Conservation (phyloP, 192 early-diverging fungal genomes). For the Spinellus fusiger region DNA sequence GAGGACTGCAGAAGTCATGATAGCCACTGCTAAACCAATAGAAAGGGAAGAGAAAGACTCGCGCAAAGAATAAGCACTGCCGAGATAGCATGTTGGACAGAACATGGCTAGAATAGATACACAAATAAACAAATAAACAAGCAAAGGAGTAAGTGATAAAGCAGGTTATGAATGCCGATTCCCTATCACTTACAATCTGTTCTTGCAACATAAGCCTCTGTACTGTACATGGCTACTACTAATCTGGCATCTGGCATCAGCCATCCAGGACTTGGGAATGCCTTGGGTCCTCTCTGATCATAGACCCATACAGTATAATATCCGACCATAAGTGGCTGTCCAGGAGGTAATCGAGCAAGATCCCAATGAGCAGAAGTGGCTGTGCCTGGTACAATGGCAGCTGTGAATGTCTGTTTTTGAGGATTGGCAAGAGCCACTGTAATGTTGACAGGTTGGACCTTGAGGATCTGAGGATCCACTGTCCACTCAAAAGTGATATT, state of each 20-base stretch:
- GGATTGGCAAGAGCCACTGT: slow-evolving; percentile 27
- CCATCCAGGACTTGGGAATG: slow-evolving; percentile 28
- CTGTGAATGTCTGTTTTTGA: slow-evolving; percentile 27
- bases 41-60: slow-evolving; percentile 14
- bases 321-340: slow-evolving; percentile 28
- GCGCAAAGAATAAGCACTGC: slow-evolving; percentile 1
- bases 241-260: slow-evolving; percentile 28
- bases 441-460: slow-evolving; percentile 22
- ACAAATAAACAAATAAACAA: neutral
- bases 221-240: slow-evolving; percentile 23
- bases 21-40: too few relatives aligned
- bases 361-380: slow-evolving; percentile 30
- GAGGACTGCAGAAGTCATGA: too few relatives aligned
- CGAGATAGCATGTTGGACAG: slow-evolving; percentile 28
- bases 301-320: slow-evolving; percentile 28
- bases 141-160: neutral
- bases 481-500: slow-evolving; percentile 29
- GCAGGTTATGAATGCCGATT: neutral
- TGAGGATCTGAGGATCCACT: slow-evolving; percentile 16
- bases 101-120: slow-evolving; percentile 20
- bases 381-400: slow-evolving; percentile 14
- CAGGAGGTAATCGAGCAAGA: slow-evolving; percentile 6
- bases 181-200: slow-evolving; percentile 30
- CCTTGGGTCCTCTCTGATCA: slow-evolving; percentile 31
- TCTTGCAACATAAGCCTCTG: slow-evolving; percentile 26